Evolutionary conservation across 225 moss, liverwort and hornwort genomes (phyloP).

Genomic region (Pseudisothecium myosuroides): DNA sequence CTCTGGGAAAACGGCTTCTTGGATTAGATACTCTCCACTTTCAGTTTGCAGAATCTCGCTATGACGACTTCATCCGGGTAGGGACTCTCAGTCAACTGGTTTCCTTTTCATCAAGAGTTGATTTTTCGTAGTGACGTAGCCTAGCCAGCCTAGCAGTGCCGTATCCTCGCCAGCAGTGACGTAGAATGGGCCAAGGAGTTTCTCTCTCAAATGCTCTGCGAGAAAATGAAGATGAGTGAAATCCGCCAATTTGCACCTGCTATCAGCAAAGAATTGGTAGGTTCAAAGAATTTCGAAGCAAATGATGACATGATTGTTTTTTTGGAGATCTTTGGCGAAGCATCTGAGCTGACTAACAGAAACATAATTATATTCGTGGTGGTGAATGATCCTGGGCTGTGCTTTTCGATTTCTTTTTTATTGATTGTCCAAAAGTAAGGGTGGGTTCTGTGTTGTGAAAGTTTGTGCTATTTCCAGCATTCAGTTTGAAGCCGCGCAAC

Average conservation of each 20-base stretch:
- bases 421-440: too few relatives aligned
- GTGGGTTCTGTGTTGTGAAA: neutral
- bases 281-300: neutral
- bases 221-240: neutral
- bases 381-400: neutral
- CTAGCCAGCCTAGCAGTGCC: too few relatives aligned
- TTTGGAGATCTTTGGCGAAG: neutral
- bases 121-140: too few relatives aligned
- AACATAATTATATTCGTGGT: neutral
- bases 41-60: neutral
- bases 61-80: neutral
- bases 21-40: neutral
- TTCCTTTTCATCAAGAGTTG: neutral
- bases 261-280: neutral
- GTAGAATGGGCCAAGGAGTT: neutral
- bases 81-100: neutral
- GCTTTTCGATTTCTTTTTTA: neutral
- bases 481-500: neutral
- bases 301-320: neutral
- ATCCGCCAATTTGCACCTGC: neutral
- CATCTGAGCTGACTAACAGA: neutral
- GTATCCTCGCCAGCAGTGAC: neutral
- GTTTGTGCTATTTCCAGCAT: neutral
- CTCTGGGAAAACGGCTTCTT: neutral
- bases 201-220: neutral